Conservation (phyloP, 2,329 filamentous ascomycete genomes). For the Colletotrichum cuscutae region DNA sequence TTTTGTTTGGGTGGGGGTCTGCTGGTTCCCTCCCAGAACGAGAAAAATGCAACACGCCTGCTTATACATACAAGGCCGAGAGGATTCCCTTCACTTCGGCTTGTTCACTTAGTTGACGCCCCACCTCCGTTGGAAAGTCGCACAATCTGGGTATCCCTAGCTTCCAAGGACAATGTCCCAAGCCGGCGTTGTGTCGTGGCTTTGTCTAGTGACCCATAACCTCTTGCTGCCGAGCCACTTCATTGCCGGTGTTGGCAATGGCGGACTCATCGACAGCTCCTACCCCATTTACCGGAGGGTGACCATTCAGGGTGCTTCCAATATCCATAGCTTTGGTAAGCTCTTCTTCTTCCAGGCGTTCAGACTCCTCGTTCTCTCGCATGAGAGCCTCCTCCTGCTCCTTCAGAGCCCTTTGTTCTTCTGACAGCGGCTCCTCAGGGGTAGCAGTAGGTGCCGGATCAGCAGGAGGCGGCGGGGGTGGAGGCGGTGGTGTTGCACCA, state of each 20-base stretch:
- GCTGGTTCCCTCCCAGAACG: slow-evolving; percentile 26
- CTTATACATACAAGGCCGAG: slow-evolving; percentile 32
- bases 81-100: background rate
- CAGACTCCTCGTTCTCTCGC: slow-evolving; percentile 65
- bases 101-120: slow-evolving; percentile 6
- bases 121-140: background rate
- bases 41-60: slow-evolving; percentile 31
- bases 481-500: slow-evolving; percentile 56
- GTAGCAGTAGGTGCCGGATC: slow-evolving; percentile 45
- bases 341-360: slow-evolving; percentile 54
- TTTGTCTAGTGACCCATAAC: slow-evolving; percentile 36
- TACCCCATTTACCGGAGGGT: slow-evolving; percentile 15
- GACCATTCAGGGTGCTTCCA: background rate
- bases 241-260: slow-evolving; percentile 17
- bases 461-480: slow-evolving; percentile 53
- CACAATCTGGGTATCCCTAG: background rate
- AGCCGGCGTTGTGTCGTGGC: background rate
- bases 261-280: background rate
- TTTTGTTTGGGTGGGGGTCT: slow-evolving; percentile 4
- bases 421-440: slow-evolving; percentile 48
- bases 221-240: slow-evolving; percentile 23
- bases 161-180: background rate
- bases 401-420: slow-evolving; percentile 56
- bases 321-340: slow-evolving; percentile 15
- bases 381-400: slow-evolving; percentile 62